Conservation (phyloP, 805 yeast species). For the Scheffersomyces stipitis region DNA sequence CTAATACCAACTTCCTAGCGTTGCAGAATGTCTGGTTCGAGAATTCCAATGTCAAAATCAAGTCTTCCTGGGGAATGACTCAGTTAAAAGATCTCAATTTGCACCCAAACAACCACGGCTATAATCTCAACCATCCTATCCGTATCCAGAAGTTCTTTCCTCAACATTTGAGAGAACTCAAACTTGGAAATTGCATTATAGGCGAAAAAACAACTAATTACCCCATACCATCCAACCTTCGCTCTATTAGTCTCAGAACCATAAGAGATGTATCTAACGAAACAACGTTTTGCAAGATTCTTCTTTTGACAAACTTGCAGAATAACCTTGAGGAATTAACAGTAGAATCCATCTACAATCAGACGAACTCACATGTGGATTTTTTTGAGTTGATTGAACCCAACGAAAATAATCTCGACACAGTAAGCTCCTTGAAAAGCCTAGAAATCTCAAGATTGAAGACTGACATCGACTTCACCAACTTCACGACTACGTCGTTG, state of each 20-base stretch:
- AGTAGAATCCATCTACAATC: no score
- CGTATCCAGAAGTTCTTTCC: slow-evolving; percentile 12
- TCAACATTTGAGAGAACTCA: slow-evolving; percentile 6
- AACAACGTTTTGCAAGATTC: no score
- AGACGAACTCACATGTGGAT: no score
- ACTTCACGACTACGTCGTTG: neutral
- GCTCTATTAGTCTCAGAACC: neutral
- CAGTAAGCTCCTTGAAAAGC: no score
- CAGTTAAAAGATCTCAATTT: slow-evolving; percentile 6
- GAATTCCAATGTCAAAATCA: slow-evolving; percentile 13
- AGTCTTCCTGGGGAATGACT: slow-evolving; percentile 2
- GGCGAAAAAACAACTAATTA: neutral
- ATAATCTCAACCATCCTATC: slow-evolving; percentile 9
- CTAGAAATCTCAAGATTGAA: no score
- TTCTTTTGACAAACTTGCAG: no score
- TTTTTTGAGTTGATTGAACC: no score
- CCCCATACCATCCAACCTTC: slow-evolving; percentile 1
- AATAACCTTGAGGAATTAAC: no score
- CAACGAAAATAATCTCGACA: no score
- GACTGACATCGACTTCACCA: slow-evolving; percentile 1
- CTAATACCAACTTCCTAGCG: slow-evolving; percentile 6
- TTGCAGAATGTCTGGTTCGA: slow-evolving; percentile 17
- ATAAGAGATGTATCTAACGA: no score
- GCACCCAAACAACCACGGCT: slow-evolving; percentile 16
- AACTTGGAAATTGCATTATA: slow-evolving; percentile 11